A percentile compares a stretch with the other conserved stretches of the same genome.
These are phyloP conservation scores for Solanum acaule DNA, from an alignment of 257 asterid genomes.

Conservation along the genomic window DNA sequence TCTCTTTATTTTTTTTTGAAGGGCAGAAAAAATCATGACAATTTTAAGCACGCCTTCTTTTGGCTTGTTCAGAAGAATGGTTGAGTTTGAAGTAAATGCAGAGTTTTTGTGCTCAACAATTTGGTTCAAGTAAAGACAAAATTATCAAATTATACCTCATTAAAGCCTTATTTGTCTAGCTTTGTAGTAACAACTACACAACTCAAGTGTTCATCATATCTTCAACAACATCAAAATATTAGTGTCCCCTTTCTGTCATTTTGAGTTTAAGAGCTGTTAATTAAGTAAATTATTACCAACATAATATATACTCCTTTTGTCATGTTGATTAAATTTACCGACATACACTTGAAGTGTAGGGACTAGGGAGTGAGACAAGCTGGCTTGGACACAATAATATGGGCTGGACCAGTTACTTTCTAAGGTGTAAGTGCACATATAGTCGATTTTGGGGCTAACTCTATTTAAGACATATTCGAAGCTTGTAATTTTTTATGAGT, in stretches of 20 bases:
- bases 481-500: neutral
- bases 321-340: neutral
- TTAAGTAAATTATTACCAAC: neutral
- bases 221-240: neutral
- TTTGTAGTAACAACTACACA: neutral
- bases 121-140: neutral
- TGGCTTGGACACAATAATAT: neutral
- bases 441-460: neutral
- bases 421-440: neutral
- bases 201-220: neutral
- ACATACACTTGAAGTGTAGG: neutral
- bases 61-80: neutral
- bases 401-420: neutral
- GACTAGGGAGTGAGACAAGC: neutral
- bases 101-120: neutral
- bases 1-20: neutral
- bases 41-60: neutral
- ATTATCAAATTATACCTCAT: neutral
- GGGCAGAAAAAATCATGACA: neutral
- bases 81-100: neutral
- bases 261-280: neutral
- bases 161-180: neutral
- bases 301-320: neutral
- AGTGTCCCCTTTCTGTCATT: neutral
- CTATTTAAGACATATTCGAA: neutral